Evolutionary conservation across 2,329 filamentous ascomycete species (phyloP), one percentile per base, ranked within the genome.

Genomic region (Epichloe gansuensis): DNA sequence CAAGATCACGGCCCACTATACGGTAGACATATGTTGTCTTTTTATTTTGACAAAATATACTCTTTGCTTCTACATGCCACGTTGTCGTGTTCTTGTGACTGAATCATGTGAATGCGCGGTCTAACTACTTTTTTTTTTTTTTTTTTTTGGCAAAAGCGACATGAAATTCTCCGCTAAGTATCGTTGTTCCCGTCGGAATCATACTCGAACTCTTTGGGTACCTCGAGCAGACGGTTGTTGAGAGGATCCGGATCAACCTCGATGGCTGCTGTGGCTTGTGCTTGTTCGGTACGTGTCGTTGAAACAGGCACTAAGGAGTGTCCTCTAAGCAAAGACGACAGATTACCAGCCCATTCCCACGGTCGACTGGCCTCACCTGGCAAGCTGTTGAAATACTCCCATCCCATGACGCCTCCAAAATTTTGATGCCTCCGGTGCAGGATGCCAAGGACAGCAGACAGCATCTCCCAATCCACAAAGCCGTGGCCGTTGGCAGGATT

Each of bases 321-420:
- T 2, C 61, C 51, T 42, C 72, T 62, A 56, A 71, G 57, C 52
- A 71, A 62, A 42, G 56, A 64, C 0, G 81, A 81, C 74, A 93
- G 83, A 52, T 76, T 74, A 46, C 74, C 75, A 0, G 86, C 87
- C 89, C 89, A 95, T 58, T 86, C 74, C 84, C 85, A 91, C 0
- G 87, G 86, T 51, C 74, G 69, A 12, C 72, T 71, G 2, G 63
- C 64, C 25, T 78, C 82, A 1, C 82, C 84, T 0, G 87, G 85
- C 53, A 82, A 65, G 51, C 84, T 80, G 70, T 95, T 94, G 70
- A 91, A 95, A 65, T 93, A 95, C 70, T 96, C 90, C 90, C 90
- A 96, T 2, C 89, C 89, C 82, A 93, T 93, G 6, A 96, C 82
- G 1, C 90, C 90, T 0, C 89, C 90, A 64, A 95, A 93, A 1